Evolutionary conservation across 768 basidiomycete genomes (phyloP).

Genomic region (Podaxis sp.): DNA sequence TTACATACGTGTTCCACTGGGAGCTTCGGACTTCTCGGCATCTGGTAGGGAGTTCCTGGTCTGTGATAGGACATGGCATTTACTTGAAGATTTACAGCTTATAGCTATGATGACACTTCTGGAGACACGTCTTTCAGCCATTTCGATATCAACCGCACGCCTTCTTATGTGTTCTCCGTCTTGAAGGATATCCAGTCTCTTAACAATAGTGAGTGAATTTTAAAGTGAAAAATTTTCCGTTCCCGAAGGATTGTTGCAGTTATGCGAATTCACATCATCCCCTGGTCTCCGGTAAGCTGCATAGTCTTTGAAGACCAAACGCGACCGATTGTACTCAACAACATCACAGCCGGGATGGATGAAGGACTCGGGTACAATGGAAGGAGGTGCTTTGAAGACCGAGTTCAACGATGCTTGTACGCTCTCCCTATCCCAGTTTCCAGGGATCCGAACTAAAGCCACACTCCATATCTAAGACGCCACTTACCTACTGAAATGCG

Average conservation of each 20-base stretch:
- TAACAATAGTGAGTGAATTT: conserved; percentile 36
- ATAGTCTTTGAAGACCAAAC: not conserved
- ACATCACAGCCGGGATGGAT: conserved; percentile 68
- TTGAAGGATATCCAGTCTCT: conserved; percentile 59
- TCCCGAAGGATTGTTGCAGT: conserved; percentile 15
- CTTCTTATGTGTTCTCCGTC: conserved; percentile 57
- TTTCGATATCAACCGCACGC: conserved; percentile 55
- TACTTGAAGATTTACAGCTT: conserved; percentile 35
- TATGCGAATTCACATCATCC: conserved; percentile 55
- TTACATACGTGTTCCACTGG: conserved; percentile 64
- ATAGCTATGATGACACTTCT: conserved; percentile 55
- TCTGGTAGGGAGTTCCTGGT: conserved; percentile 32
- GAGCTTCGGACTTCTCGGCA: conserved; percentile 68
- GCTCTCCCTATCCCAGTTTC: conserved; percentile 17
- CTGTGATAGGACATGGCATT: not conserved
- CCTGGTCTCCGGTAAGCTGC: conserved; percentile 66
- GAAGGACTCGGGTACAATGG: conserved; percentile 61
- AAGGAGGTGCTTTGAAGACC: conserved; percentile 57
- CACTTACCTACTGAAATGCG: conserved; percentile 61
- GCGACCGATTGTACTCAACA: conserved; percentile 4
- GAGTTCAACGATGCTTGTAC: conserved; percentile 43
- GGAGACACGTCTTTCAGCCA: conserved; percentile 54
- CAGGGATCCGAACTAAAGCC: conserved; percentile 1
- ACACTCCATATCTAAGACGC: conserved; percentile 43
- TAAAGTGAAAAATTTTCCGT: not conserved